Conservation (phyloP, 2,329 filamentous ascomycete species). For the Neocucurbitaria cava region DNA sequence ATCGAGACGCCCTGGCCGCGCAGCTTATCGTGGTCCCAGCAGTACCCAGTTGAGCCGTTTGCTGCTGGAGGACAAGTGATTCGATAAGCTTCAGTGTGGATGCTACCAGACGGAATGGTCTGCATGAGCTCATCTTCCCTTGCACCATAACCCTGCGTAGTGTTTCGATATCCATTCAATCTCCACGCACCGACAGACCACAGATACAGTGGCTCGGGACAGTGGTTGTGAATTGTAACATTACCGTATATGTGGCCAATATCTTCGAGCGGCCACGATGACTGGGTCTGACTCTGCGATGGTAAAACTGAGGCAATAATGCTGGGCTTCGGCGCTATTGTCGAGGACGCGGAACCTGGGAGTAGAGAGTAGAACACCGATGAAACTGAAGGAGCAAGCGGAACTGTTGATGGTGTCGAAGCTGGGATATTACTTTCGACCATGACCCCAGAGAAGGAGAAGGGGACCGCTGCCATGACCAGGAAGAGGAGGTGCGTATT, state of each 20-base stretch:
- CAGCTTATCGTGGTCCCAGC: neutral
- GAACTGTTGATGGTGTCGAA: neutral
- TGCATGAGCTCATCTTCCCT: neutral
- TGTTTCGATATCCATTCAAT: neutral
- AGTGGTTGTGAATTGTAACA: conserved; percentile 11
- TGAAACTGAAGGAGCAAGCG: neutral
- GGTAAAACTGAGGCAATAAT: neutral
- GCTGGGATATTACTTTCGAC: neutral
- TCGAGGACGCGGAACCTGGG: neutral
- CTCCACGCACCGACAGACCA: conserved; percentile 7
- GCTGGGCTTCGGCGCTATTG: neutral
- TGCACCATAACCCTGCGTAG: neutral
- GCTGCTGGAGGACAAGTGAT: neutral
- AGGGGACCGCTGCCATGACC: neutral
- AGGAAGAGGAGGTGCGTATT: neutral
- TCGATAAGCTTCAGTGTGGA: conserved; percentile 8
- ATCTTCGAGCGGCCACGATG: neutral
- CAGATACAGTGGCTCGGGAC: conserved; percentile 1
- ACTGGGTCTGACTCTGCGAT: neutral
- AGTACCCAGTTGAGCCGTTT: neutral
- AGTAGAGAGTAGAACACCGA: neutral
- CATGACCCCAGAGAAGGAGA: neutral
- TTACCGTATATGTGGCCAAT: neutral
- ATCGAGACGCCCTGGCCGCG: conserved; percentile 1
- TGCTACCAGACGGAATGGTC: neutral